Evolutionary conservation across 352 stramenopile species (phyloP), one percentile per base, ranked within the genome.

Genomic region (Phytophthora pisi): DNA sequence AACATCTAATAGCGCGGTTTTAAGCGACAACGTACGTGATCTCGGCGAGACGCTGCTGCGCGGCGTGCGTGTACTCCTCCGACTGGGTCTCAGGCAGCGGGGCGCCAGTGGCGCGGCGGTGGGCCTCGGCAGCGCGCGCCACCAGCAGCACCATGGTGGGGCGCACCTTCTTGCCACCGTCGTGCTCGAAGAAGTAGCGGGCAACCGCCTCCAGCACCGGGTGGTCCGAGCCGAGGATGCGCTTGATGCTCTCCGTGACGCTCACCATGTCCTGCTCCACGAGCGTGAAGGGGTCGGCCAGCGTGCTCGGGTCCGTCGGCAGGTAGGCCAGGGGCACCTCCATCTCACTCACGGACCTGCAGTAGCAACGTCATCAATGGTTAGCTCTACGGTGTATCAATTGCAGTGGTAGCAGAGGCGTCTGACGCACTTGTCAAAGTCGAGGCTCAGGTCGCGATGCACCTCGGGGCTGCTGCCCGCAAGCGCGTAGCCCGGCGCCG

Each of bases 101-200:
- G 3, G 53, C 64, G 3, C 69, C 77, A 10, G 75, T 73, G 15
- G 79, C 78, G 1, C 61, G 72, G 49, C 82, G 88, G 46, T 93
- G 88, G 11, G 90, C 88, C 57, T 98, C 91, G 5, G 98, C 90
- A 16, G 96, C 96, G 54, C 92, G 77, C 5, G 96, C 86, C 66
- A 99, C 86, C 7, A 99, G 84, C 58, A 98, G 82, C 11, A 99
- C 94, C 95, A 99, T 99, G 5, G 98, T 97, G 8, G 97, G 97
- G 0, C 97, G 91, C 55, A 99, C 92, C 74, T 99, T 99, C 75
- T 99, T 99, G 68, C 98, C 98, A 57, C 93, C 96, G 61, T 98
- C 93, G 63, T 92, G 80, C 64, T 96, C 86, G 57, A 98, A 97
- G 74, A 99, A 99, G 75, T 96, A 96, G 74, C 96, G 93, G 13